Evolutionary conservation across 257 asterid genomes (phyloP).

Genomic region (Verbena officinalis): DNA sequence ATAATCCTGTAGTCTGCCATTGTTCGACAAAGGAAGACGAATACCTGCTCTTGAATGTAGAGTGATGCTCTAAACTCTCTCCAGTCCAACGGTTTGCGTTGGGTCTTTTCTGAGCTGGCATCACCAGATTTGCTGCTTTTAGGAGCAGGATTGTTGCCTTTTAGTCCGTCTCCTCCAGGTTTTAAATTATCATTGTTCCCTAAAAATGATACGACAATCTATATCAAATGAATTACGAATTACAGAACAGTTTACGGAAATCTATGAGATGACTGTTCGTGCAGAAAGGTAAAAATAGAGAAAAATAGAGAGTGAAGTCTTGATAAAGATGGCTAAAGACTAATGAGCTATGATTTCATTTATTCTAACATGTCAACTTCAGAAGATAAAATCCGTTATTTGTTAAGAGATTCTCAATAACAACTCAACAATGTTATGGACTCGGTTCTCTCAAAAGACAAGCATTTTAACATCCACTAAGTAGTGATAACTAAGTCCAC

Average conservation of each 20-base stretch:
- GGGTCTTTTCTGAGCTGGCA: conserved; percentile 48
- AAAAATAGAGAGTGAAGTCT: background rate
- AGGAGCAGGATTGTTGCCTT: conserved; percentile 55
- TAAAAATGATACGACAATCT: conserved; percentile 24
- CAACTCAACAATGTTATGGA: background rate
- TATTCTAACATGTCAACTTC: conserved; percentile 1
- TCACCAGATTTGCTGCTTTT: conserved; percentile 54
- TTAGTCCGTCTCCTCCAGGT: conserved; percentile 64
- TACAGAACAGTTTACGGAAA: background rate
- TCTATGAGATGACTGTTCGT: background rate
- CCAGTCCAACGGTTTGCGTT: conserved; percentile 66
- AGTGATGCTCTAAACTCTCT: conserved; percentile 70
- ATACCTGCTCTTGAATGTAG: conserved; percentile 67
- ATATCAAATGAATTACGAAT: conserved; percentile 20
- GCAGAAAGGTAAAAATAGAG: background rate
- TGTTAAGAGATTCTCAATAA: background rate
- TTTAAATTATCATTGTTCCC: conserved; percentile 47
- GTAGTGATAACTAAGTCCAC: conserved; percentile 5
- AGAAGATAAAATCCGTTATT: background rate
- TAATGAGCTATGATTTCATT: background rate
- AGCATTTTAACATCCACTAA: conserved; percentile 18
- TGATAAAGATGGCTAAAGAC: conserved; percentile 4
- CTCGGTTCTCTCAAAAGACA: conserved; percentile 5
- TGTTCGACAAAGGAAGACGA: background rate
- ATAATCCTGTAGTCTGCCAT: no score